Conservation (phyloP, 2,329 filamentous ascomycete species). For the Corynespora cassiicola region DNA sequence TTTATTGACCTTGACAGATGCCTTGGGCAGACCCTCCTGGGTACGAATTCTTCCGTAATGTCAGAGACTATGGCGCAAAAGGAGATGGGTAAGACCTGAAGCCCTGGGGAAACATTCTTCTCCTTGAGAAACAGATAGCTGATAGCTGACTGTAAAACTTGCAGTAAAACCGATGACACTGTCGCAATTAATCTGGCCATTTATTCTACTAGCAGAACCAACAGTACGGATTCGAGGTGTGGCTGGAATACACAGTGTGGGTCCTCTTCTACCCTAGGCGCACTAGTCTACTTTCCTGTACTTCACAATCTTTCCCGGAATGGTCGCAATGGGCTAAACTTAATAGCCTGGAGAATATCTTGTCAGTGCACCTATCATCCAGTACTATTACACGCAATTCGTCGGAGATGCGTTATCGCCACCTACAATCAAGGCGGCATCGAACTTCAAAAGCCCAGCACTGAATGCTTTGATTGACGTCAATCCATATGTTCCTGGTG, state of each 20-base stretch:
- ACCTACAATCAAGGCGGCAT: conserved; percentile 72
- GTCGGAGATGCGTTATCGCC: conserved; percentile 77
- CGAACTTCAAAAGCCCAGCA: conserved; percentile 73
- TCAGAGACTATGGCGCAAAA: conserved; percentile 51
- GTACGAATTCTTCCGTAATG: conserved; percentile 68
- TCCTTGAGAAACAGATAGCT: no score
- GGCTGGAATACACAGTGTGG: no score
- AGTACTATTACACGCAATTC: conserved; percentile 93
- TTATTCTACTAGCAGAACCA: no score
- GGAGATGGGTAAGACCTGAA: conserved; percentile 69
- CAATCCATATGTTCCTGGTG: conserved; percentile 77
- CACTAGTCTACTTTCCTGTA: conserved; percentile 92
- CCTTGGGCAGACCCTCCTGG: conserved; percentile 53
- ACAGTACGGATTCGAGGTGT: no score
- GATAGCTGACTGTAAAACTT: no score
- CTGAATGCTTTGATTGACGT: conserved; percentile 91
- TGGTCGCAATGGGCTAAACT: no score
- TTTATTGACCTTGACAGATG: no score
- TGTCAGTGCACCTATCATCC: conserved; percentile 78
- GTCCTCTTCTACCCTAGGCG: conserved; percentile 79
- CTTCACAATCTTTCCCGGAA: no score
- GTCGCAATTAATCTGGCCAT: conserved; percentile 87
- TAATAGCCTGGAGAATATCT: no score
- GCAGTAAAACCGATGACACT: conserved; percentile 88
- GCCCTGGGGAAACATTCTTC: no score